Base-by-base conservation (phyloP, 2,329 filamentous ascomycete species). In the Aspergillus japonicus region DNA sequence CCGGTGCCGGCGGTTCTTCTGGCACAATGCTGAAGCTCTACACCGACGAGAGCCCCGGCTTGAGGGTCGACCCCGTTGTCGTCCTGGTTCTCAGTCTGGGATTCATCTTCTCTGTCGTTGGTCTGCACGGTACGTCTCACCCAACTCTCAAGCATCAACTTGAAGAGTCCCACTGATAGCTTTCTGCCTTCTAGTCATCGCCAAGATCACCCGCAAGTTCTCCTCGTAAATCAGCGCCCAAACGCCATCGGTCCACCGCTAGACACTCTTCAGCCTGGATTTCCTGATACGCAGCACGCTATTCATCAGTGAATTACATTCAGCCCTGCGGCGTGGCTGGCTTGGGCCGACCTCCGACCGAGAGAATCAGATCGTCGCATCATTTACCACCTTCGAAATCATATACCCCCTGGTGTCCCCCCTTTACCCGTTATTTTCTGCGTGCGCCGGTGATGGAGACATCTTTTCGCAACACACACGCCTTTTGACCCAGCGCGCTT, bases 21-120 rank as follows among this genome's bases (percentile, higher is more conserved):
- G 96, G 92, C 82, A 99, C 95, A 56, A 99, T 99, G 95, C 84
- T 99, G 82, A 94, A 93, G 80, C 89, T 99, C 49, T 99, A 99
- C 87, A 99, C 95, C 60, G 95, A 99, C 76, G 95, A 99, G 83
- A 96, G 91, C 66, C 95, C 95, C 60, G 95, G 95, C 64, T 83
- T 99, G 72, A 96, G 97, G 83, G 95, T 99, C 66, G 95, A 99
- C 78, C 95, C 95, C 23, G 95, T 99, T 61, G 93, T 99, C 67
- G 94, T 99, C 66, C 85, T 99, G 73, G 95, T 97, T 68, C 85
- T 99, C 70, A 96, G 92, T 73, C 87, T 99, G 71, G 95, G 96
- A 64, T 99, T 99, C 80, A 99, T 99, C 80, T 97, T 99, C 83
- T 95, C 90, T 74, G 95, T 99, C 74, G 95, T 99, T 73, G 93